Percentiles rank a stretch among this genome's conserved stretches.
phyloP scores from a whole-genome alignment of 495 filamentous ascomycete genomes.

The Penicillium maclennaniae region DNA sequence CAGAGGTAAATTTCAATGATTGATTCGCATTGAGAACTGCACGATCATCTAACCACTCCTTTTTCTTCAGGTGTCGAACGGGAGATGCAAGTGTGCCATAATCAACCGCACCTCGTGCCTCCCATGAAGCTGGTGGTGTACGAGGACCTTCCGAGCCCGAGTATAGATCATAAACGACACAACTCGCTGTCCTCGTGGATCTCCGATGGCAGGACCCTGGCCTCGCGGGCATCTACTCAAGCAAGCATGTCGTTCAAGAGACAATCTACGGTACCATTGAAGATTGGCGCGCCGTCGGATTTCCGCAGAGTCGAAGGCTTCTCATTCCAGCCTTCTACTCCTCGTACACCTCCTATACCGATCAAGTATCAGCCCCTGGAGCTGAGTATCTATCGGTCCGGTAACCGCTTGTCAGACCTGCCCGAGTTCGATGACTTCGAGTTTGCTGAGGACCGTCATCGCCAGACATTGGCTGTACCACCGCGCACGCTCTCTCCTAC shows the following conservation, averaged over 20 bases:
- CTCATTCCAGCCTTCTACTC: constrained; percentile 22
- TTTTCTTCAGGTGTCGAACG: constrained; percentile 31
- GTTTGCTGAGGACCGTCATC: constrained; percentile 18
- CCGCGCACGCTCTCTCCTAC: constrained; percentile 26
- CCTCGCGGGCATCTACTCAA: constrained; percentile 48
- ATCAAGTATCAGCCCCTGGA: constrained; percentile 63
- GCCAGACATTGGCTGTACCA: constrained; percentile 23
- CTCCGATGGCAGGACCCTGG: constrained; percentile 37
- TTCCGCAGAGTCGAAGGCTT: constrained; percentile 47
- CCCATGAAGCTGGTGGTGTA: constrained; percentile 44
- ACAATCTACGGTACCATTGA: constrained; percentile 35
- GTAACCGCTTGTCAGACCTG: constrained; percentile 60
- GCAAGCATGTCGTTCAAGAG: constrained; percentile 50
- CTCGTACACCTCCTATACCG: constrained; percentile 4
- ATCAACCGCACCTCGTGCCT: constrained; percentile 48
- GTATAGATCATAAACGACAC: constrained; percentile 21
- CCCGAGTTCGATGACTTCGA: constrained; percentile 41
- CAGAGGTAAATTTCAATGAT: constrained; percentile 15
- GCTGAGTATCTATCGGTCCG: constrained; percentile 66
- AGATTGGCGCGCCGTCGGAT: constrained; percentile 51
- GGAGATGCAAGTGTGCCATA: constrained; percentile 47
- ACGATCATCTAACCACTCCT: neutral
- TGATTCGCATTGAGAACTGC: neutral
- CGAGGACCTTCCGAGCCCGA: constrained; percentile 37
- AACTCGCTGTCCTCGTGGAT: constrained; percentile 40